Percentiles rank a stretch among this genome's conserved stretches.
Evolutionary conservation across 2,329 filamentous ascomycete species (phyloP).

Genomic region (Scedosporium apiospermum): DNA sequence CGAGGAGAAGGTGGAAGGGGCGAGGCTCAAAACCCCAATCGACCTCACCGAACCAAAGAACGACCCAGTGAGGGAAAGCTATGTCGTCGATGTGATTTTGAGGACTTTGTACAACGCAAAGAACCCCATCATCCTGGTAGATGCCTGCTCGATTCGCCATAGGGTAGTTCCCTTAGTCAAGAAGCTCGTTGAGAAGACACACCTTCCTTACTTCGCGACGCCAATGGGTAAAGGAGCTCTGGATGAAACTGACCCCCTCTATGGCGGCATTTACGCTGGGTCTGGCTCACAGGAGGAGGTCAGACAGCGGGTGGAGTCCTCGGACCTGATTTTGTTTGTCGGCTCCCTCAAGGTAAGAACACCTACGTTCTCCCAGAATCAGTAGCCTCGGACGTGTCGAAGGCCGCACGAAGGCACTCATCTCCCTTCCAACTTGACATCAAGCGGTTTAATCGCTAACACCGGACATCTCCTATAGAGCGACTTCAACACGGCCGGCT

Average conservation of each 20-base stretch:
- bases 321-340: slow-evolving; percentile 62
- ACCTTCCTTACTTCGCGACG: slow-evolving; percentile 74
- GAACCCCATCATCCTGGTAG: slow-evolving; percentile 69
- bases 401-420: neutral
- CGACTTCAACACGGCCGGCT: slow-evolving; percentile 77
- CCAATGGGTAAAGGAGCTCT: slow-evolving; percentile 85
- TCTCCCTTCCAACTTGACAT: neutral
- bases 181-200: slow-evolving; percentile 61
- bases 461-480: slow-evolving; percentile 30
- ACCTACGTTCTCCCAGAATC: too few species aligned
- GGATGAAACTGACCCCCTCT: slow-evolving; percentile 65
- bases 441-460: too few species aligned
- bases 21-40: slow-evolving; percentile 59
- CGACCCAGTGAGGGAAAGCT: slow-evolving; percentile 62
- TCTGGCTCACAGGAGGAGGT: slow-evolving; percentile 59
- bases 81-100: slow-evolving; percentile 72
- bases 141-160: slow-evolving; percentile 74
- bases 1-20: slow-evolving; percentile 64
- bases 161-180: slow-evolving; percentile 64
- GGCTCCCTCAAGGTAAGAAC: slow-evolving; percentile 46
- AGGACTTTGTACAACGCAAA: slow-evolving; percentile 64
- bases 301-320: slow-evolving; percentile 52
- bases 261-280: slow-evolving; percentile 80
- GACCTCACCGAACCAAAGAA: slow-evolving; percentile 57
- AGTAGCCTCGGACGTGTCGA: too few species aligned